Evolutionary conservation across 176 grass and related monocot species (phyloP).

Genomic region (Paspalum vaginatum): DNA sequence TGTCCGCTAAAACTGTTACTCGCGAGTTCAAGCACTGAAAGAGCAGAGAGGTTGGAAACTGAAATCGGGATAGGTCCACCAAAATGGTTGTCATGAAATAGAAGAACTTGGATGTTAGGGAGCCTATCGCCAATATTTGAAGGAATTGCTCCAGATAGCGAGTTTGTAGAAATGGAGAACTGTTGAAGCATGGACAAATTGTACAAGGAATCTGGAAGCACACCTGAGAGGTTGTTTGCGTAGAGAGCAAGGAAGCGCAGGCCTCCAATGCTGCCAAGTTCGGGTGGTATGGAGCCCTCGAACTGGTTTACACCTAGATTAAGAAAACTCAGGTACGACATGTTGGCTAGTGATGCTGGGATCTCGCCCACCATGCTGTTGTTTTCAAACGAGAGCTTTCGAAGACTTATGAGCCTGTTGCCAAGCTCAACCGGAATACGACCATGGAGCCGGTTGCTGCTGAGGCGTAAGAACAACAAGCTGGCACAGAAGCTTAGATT

Average conservation of each 20-base stretch:
- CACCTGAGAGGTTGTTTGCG: constrained; percentile 5
- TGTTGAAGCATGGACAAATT: background rate
- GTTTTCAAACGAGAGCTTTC: background rate
- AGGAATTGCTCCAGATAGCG: constrained; percentile 12
- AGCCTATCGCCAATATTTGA: background rate
- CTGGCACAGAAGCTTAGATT: constrained; percentile 23
- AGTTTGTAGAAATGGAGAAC: background rate
- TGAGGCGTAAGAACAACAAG: background rate
- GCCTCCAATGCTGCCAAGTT: background rate
- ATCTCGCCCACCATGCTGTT: constrained; percentile 6
- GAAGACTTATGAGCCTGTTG: background rate
- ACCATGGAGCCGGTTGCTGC: constrained; percentile 4
- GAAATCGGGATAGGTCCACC: background rate
- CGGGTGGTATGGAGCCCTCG: background rate
- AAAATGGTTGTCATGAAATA: background rate
- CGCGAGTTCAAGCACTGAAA: background rate
- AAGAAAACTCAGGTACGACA: background rate
- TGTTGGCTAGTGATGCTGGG: constrained; percentile 14
- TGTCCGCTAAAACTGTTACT: background rate
- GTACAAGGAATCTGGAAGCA: background rate
- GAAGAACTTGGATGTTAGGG: background rate
- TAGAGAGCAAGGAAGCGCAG: background rate
- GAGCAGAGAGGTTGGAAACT: background rate
- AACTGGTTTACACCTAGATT: background rate
- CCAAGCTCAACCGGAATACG: background rate